These are phyloP conservation scores for Colletotrichum musicola DNA, from an alignment of 2,329 filamentous ascomycete genomes.

Conservation along the genomic window DNA sequence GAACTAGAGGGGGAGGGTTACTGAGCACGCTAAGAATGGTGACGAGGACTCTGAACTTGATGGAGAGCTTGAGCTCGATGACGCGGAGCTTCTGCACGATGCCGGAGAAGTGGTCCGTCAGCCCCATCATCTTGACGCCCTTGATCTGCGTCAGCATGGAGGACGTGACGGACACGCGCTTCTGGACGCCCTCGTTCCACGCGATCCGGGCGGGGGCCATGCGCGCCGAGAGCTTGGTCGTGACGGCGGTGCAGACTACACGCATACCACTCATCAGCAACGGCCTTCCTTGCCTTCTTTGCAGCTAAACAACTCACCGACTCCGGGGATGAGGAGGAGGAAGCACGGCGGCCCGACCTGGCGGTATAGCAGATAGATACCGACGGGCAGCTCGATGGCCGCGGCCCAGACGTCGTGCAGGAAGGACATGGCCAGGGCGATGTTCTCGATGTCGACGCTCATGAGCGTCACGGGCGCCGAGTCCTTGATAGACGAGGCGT, in stretches of 20 bases:
- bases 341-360: conserved; percentile 49
- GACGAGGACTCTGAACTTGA: conserved; percentile 51
- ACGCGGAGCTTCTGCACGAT: conserved; percentile 52
- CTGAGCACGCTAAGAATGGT: conserved; percentile 47
- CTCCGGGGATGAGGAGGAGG: conserved; percentile 46
- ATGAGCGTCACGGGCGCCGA: conserved; percentile 58
- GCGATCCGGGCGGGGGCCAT: conserved; percentile 50
- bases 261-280: conserved; percentile 49
- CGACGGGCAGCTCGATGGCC: conserved; percentile 52
- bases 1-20: conserved; percentile 26
- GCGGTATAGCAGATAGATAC: conserved; percentile 50
- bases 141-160: conserved; percentile 57
- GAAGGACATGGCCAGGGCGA: conserved; percentile 43
- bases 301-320: conserved; percentile 41
- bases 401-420: conserved; percentile 56
- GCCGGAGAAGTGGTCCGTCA: conserved; percentile 48
- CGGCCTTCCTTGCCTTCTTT: background rate
- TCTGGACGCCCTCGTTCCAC: conserved; percentile 57
- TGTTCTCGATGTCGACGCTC: conserved; percentile 58
- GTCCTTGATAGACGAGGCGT: conserved; percentile 48
- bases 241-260: conserved; percentile 45
- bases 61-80: conserved; percentile 54
- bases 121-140: conserved; percentile 59
- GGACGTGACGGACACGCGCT: conserved; percentile 54
- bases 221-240: conserved; percentile 40